A percentile compares a stretch with the other conserved stretches of the same genome.
Conservation (phyloP, 140 eudicot species). For the Artemisia princeps region DNA sequence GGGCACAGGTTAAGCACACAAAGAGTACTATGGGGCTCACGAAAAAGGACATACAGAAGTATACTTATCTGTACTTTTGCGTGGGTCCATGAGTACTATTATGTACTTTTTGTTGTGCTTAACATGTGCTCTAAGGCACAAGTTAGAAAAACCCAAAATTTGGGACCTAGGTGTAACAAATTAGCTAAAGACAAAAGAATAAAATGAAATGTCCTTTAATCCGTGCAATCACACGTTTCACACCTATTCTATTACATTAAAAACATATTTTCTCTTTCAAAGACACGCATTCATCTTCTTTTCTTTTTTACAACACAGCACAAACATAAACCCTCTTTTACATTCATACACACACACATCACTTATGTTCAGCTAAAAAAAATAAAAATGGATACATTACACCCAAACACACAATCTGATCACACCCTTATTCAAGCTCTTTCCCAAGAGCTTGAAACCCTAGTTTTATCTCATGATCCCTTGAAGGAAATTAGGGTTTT, state of each 20-base stretch:
- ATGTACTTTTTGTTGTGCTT: no score
- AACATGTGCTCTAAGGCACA: no score
- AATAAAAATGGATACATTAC: no score
- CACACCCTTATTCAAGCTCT: no score
- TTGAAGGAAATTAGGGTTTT: slow-evolving; percentile 6
- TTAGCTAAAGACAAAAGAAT: no score
- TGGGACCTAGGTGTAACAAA: no score
- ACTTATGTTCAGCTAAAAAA: neutral
- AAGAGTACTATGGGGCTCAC: no score
- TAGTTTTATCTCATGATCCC: slow-evolving; percentile 18
- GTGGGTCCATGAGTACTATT: no score
- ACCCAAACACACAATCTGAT: neutral
- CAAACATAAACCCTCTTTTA: slow-evolving; percentile 23
- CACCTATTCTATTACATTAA: slow-evolving; percentile 5
- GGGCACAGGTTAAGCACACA: no score
- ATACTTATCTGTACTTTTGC: no score
- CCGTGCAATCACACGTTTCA: slow-evolving; percentile 35
- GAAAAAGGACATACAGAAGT: no score
- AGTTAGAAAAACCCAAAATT: no score
- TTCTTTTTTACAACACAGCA: slow-evolving; percentile 1
- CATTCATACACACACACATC: neutral
- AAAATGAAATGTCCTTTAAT: neutral
- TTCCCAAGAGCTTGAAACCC: slow-evolving; percentile 24
- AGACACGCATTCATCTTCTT: slow-evolving; percentile 17
- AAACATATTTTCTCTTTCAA: neutral